These are phyloP conservation scores for Colletotrichum neosansevieriae DNA, from an alignment of 2,329 filamentous ascomycete genomes.

Conservation along the genomic window DNA sequence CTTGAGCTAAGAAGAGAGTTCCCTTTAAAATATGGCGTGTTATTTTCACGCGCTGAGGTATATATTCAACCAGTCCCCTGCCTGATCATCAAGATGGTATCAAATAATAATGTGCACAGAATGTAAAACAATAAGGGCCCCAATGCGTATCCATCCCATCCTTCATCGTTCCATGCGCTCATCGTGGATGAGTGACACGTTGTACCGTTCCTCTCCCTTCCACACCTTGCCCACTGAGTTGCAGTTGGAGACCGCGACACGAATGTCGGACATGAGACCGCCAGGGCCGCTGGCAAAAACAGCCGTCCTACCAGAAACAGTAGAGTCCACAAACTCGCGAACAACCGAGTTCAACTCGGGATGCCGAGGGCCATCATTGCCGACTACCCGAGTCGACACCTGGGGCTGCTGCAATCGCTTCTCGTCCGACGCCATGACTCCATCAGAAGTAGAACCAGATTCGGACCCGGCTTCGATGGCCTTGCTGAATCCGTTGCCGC, in stretches of 20 bases:
- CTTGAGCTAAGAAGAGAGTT: background rate
- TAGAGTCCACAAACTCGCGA: constrained; percentile 60
- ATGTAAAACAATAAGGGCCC: background rate
- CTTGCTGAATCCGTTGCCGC: constrained; percentile 36
- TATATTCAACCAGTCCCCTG: background rate
- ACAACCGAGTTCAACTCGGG: constrained; percentile 63
- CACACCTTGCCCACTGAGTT: constrained; percentile 68
- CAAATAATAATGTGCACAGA: constrained; percentile 6
- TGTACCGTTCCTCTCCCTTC: constrained; percentile 66
- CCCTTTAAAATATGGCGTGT: background rate
- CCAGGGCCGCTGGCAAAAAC: constrained; percentile 73
- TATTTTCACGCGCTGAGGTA: background rate
- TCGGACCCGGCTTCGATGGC: constrained; percentile 22
- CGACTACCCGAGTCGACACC: constrained; percentile 39
- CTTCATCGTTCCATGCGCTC: constrained; percentile 67
- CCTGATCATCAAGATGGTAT: background rate
- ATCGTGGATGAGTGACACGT: constrained; percentile 70
- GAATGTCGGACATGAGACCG: constrained; percentile 68
- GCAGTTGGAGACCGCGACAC: constrained; percentile 63
- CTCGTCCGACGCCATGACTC: constrained; percentile 35
- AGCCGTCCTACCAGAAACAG: constrained; percentile 62
- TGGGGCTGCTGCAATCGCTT: constrained; percentile 41
- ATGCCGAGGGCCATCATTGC: constrained; percentile 45
- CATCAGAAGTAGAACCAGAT: constrained; percentile 25
- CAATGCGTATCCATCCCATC: background rate